Evolutionary conservation across 208 protist species (phyloP), one percentile per base, ranked within the genome.

Genomic region (Wallacemonas sp.): DNA sequence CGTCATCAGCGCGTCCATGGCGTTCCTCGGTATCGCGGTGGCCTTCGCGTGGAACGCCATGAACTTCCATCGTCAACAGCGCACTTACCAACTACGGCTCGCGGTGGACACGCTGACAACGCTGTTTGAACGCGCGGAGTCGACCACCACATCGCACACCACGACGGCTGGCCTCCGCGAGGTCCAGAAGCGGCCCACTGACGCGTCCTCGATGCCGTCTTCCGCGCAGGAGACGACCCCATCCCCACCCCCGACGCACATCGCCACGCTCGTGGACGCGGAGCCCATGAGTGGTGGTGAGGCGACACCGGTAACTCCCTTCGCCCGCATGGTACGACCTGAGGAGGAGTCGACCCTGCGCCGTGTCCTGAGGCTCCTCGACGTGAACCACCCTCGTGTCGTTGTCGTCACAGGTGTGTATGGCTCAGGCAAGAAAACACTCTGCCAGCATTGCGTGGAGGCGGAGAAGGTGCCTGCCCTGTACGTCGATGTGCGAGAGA

Each of bases 1-100:
- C 17, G 81, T 87, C 32, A 69, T 91, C 1, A 87, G 80, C 36
- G 79, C 80, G 1, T 85, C 75, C 17, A 80, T 91, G 72, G 80
- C 81, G 8, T 71, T 87, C 21, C 66, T 91, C 15, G 81, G 81
- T 27, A 82, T 87, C 46, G 67, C 72, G 17, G 76, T 79, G 22
- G 78, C 78, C 9, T 91, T 91, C 61, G 71, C 63, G 9, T 91
- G 78, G 81, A 91, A 91, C 37, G 21, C 83, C 13, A 85, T 79
- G 44, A 91, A 86, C 57, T 91, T 77, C 26, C 71, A 58, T 17
- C 67, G 69, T 4, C 76, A 83, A 42, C 73, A 85, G 65, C 77
- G 84, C 6, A 45, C 54, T 26, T 78, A 71, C 38, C 84, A 91
- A 63, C 66, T 87, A 15, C 38, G 50, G 3, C 48, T 83, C 10